Evolutionary conservation across 2,329 filamentous ascomycete genomes (phyloP).

Genomic region (Epichloe aotearoae): DNA sequence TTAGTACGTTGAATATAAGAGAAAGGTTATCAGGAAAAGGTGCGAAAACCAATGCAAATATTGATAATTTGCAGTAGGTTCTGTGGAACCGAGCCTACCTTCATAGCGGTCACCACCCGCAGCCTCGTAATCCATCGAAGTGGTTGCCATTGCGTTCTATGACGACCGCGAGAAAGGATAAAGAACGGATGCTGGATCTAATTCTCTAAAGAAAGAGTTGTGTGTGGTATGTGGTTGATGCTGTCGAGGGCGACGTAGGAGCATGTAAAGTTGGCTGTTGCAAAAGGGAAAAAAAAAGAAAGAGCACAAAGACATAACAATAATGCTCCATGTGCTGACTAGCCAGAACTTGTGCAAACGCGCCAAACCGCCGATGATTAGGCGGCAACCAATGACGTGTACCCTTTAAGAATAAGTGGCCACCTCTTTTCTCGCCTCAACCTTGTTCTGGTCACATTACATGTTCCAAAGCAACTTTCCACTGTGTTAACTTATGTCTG

Average conservation of each 20-base stretch:
- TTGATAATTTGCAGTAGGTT: not conserved
- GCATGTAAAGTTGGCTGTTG: not conserved
- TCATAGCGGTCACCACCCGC: constrained; percentile 55
- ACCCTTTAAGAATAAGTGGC: not conserved
- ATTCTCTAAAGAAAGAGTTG: not conserved
- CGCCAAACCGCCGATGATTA: constrained; percentile 6
- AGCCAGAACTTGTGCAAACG: not conserved
- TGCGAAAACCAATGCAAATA: not conserved
- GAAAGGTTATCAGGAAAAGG: not conserved
- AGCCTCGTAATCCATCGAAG: constrained; percentile 58
- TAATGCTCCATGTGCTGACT: not conserved
- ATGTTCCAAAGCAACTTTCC: not conserved
- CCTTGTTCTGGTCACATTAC: not conserved
- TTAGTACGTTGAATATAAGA: constrained; percentile 1
- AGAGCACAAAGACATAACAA: constrained; percentile 2
- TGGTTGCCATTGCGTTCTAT: constrained; percentile 39
- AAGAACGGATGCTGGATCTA: constrained; percentile 5
- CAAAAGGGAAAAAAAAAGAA: constrained; percentile 5
- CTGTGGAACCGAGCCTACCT: constrained; percentile 26
- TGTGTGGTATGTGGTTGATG: not conserved
- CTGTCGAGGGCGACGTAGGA: constrained; percentile 1
- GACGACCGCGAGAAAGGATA: not conserved
- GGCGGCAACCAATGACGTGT: constrained; percentile 1
- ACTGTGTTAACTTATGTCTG: too few relatives aligned
- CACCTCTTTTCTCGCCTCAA: not conserved